phyloP scores from a whole-genome alignment of 148 eudicot species.

The Camellia sinensis region DNA sequence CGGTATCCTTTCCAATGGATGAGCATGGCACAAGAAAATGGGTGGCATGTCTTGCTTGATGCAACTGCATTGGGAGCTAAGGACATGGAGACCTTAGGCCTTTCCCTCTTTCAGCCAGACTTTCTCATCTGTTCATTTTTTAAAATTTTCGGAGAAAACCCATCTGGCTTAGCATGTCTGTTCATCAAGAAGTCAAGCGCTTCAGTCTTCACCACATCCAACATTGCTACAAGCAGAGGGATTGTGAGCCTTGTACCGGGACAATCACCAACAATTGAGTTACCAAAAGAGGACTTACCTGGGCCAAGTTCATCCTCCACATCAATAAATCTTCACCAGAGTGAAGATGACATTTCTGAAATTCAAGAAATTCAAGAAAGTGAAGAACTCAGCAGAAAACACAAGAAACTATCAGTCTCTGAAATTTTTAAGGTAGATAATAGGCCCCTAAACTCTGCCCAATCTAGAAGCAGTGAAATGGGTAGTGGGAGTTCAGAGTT shows the following conservation, averaged over 20 bases:
- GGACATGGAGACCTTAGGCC: conserved; percentile 78
- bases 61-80: conserved; percentile 57
- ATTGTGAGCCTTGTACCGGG: conserved; percentile 33
- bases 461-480: too few relatives aligned
- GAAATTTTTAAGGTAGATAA: conserved; percentile 21
- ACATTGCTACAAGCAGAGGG: conserved; percentile 26
- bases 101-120: conserved; percentile 65
- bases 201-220: conserved; percentile 20
- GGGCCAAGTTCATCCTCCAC: conserved; percentile 7
- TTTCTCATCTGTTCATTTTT: conserved; percentile 61
- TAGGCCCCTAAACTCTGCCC: too few relatives aligned
- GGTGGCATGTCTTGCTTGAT: conserved; percentile 79
- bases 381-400: not conserved
- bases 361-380: conserved; percentile 10
- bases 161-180: conserved; percentile 68
- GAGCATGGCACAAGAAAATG: conserved; percentile 61
- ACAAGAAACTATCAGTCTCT: conserved; percentile 2
- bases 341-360: conserved; percentile 8
- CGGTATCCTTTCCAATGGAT: conserved; percentile 69
- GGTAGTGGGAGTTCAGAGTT: conserved; percentile 1
- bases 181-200: conserved; percentile 51
- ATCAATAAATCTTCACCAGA: not conserved
- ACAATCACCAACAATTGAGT: not conserved
- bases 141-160: conserved; percentile 64
- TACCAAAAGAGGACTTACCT: not conserved